Evolutionary conservation across 768 basidiomycete species (phyloP).

Genomic region (Phlegmacium glaucopus): DNA sequence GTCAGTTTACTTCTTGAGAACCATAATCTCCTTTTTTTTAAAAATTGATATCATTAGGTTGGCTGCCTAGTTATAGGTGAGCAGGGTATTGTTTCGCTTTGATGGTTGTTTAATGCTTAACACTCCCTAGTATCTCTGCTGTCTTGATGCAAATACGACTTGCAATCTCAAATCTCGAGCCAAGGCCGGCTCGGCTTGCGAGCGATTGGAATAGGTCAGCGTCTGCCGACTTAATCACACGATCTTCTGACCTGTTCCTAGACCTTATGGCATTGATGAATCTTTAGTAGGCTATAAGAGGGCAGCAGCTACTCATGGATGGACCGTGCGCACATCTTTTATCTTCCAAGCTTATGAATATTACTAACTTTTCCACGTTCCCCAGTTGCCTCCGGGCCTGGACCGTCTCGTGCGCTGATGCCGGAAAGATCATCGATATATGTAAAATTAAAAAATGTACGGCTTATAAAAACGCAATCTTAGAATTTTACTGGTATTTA

Average conservation of each 20-base stretch:
- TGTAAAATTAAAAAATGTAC: no score
- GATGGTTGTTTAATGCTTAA: not conserved
- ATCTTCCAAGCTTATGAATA: not conserved
- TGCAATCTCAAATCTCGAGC: constrained; percentile 66
- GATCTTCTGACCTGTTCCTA: constrained; percentile 14
- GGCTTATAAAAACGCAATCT: no score
- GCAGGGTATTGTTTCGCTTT: not conserved
- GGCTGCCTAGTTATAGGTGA: constrained; percentile 67
- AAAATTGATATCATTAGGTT: constrained; percentile 33
- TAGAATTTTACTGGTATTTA: no score
- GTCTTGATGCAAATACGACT: constrained; percentile 65
- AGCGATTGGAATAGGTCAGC: constrained; percentile 45
- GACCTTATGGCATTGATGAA: constrained; percentile 51
- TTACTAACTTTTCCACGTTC: constrained; percentile 1
- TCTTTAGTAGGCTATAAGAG: constrained; percentile 62
- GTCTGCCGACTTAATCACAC: not conserved
- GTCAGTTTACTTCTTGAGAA: constrained; percentile 26
- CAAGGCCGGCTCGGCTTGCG: constrained; percentile 57
- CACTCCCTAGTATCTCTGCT: constrained; percentile 37
- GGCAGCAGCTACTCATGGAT: constrained; percentile 62
- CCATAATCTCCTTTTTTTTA: not conserved
- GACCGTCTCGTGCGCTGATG: constrained; percentile 32
- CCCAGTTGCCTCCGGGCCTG: constrained; percentile 30
- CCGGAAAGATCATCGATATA: no score
- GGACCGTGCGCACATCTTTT: constrained; percentile 43